Base-by-base conservation (phyloP, 306 rosid species). In the Astragalus membranaceus region DNA sequence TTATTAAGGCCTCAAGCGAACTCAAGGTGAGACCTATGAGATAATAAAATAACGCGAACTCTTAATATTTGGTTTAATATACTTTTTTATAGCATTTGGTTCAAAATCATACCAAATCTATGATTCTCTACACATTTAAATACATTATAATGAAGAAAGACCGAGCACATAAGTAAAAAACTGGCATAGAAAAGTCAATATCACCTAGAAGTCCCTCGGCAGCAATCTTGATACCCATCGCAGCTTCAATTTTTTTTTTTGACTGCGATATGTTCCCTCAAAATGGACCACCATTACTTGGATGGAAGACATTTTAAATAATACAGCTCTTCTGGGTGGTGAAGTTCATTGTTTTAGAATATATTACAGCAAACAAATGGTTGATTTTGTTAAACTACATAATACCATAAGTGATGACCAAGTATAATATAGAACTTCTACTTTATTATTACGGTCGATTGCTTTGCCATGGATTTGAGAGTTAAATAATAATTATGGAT, bases 161-260 rank as follows among this genome's bases (percentile, higher is more conserved):
- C 29, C 26, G 10, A 8, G 11, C 6, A 26, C 4, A 26, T 23
- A 50, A 46, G 20, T 46, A 20, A 69, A 60, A 55, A 68, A 49
- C 32, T 46, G 37, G 67, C 9, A 73, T 3, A n/a, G 55, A 70
- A 48, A 13, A 62, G n/a, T 70, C 46, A 77, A 49, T 52, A 44
- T 59, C 67, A 42, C 73, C 23, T 77, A 32, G 43, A 73, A 72
- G 80, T 80, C 90, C 97, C 92, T 90, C 89, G 42, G 88, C 97
- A 49, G 94, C 73, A 64, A 94, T 94, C 82, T 87, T 94, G 67
- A 94, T 90, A 72, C 95, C 96, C 87, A 81, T 90, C 26, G 96
- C 90, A 81, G 92, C 98, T 89, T 87, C 87, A 80, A 87, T 87
- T 87, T 88, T 86, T 87, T 87, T 88, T 26, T 26, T 3, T 90